Percentiles rank a stretch among this genome's conserved stretches.
Evolutionary conservation across 805 yeast genomes (phyloP).

Genomic region (Pichia scutulata): DNA sequence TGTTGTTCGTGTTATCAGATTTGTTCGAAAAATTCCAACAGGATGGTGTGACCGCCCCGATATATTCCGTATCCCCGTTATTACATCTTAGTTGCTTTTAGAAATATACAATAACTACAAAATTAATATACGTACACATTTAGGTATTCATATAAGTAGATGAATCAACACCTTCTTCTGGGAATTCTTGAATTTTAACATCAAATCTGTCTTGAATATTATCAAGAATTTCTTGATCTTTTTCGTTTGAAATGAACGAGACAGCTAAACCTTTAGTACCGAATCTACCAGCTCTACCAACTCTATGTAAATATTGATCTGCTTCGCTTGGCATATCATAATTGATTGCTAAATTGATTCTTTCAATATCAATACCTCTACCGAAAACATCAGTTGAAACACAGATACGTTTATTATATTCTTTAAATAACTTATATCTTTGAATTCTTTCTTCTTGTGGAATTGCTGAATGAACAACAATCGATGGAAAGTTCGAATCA

Average conservation of each 20-base stretch:
- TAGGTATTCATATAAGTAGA: conserved; percentile 95
- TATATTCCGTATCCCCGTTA: neutral
- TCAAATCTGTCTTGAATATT: conserved; percentile 97
- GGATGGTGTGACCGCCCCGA: neutral
- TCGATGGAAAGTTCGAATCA: conserved; percentile 93
- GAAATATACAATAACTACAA: neutral
- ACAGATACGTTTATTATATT: conserved; percentile 97
- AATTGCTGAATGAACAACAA: conserved; percentile 91
- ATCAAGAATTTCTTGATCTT: conserved; percentile 82
- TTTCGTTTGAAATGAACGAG: conserved; percentile 77
- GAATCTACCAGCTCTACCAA: conserved; percentile 99
- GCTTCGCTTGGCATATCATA: conserved; percentile 95
- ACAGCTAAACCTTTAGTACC: conserved; percentile 98
- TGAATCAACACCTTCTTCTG: conserved; percentile 97
- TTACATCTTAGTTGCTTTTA: neutral
- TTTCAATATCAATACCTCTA: conserved; percentile 98
- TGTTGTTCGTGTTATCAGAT: too few relatives aligned
- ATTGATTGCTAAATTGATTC: conserved; percentile 96
- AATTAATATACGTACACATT: neutral
- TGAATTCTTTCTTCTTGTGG: conserved; percentile 98
- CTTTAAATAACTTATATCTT: conserved; percentile 92
- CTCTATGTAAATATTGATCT: conserved; percentile 97
- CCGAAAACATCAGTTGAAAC: conserved; percentile 98
- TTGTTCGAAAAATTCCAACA: too few relatives aligned
- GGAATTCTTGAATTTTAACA: conserved; percentile 90